Evolutionary conservation across 2,329 filamentous ascomycete species (phyloP), one percentile per base, ranked within the genome.

Genomic region (Exserohilum turcica): DNA sequence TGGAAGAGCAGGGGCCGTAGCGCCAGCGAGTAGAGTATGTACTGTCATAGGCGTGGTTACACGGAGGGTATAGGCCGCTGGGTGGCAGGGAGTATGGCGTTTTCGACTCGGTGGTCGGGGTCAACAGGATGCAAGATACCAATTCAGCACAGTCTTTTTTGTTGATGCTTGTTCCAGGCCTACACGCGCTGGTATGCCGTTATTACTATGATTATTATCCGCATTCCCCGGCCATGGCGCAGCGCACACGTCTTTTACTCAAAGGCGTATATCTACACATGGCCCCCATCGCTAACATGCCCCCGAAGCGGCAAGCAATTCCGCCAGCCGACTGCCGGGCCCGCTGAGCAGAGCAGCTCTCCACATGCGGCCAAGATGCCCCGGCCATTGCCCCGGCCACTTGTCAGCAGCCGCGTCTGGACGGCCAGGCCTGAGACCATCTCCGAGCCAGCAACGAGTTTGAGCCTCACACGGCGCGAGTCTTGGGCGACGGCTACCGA

Each of bases 391-490:
- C n/a, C 8, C 19, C 33, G 45, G 35, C 59, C 54, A 65, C 56
- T 63, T 10, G 54, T 39, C 43, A 45, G 36, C 54, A 24, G 32
- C 42, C 18, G 54, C 37, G 37, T 46, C 48, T 36, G 38, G 37
- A 49, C 19, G 36, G 19, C 27, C 29, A 42, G 21, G 42, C 43
- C 50, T 33, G 40, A 19, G 12, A 43, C 19, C 39, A 48, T 49
- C 19, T 54, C 62, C 64, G 64, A 66, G 56, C 50, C 46, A 48
- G 43, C 33, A 32, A 57, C 66, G 64, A 70, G 55, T 55, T 64
- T 63, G 55, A 61, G 63, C 63, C 64, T 64, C 57, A 61, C 48
- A 54, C 21, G 24, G 48, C n/a, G 66, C 65, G 66, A 66, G 65
- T 16, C 47, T 63, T 24, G 54, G 54, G 67, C 64, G 66, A 64